A percentile compares a stretch with the other conserved stretches of the same genome.
Evolutionary conservation across 768 basidiomycete species (phyloP).

Genomic region (Phylloporus arenicola): DNA sequence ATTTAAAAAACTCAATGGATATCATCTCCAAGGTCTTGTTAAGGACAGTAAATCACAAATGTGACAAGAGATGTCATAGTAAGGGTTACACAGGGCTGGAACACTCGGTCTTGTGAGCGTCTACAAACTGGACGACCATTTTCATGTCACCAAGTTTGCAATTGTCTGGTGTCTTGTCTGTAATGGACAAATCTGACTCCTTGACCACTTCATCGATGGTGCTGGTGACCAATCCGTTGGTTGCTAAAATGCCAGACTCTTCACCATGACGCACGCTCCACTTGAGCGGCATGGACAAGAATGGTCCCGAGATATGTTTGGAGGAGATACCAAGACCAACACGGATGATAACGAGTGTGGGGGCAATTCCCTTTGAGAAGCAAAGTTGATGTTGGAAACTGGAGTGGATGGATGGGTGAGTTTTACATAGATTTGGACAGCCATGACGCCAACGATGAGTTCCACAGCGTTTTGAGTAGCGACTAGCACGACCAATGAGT

Average conservation of each 20-base stretch:
- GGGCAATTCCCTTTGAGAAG: constrained; percentile 28
- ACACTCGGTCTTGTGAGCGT: too few relatives aligned
- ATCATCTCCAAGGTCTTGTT: too few relatives aligned
- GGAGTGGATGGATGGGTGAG: constrained; percentile 1
- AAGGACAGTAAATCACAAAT: neutral
- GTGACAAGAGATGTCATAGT: too few relatives aligned
- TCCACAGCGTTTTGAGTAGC: constrained; percentile 31
- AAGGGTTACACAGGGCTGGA: too few relatives aligned
- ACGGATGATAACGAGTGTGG: constrained; percentile 34
- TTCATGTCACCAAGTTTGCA: neutral
- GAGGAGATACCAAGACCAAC: too few relatives aligned
- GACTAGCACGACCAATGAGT: constrained; percentile 35
- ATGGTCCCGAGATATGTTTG: too few relatives aligned
- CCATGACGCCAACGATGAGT: constrained; percentile 31
- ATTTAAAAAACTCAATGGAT: too few relatives aligned
- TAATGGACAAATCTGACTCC: neutral
- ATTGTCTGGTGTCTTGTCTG: neutral
- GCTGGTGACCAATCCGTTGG: constrained; percentile 11
- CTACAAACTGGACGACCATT: too few relatives aligned
- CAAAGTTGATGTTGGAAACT: neutral
- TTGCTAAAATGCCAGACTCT: too few relatives aligned
- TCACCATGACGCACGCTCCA: constrained; percentile 17
- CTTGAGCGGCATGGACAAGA: constrained; percentile 22
- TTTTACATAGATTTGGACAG: constrained; percentile 39
- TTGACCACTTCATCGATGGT: constrained; percentile 18